A percentile compares a stretch with the other conserved stretches of the same genome.
phyloP scores from a whole-genome alignment of 2,329 filamentous ascomycete genomes.

The Aureobasidium leucospermi region DNA sequence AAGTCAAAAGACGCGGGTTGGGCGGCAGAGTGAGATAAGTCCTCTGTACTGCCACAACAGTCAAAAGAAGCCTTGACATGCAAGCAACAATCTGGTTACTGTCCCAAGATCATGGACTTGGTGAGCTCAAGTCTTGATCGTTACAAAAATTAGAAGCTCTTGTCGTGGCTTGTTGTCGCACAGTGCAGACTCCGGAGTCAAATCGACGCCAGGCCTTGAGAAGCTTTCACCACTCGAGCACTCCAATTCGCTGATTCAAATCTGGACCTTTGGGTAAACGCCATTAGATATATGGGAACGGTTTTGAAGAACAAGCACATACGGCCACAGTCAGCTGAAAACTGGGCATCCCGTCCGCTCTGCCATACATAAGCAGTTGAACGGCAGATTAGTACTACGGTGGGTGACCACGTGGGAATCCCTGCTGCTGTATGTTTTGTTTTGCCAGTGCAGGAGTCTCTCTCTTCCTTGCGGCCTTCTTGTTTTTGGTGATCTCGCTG shows the following conservation, averaged over 20 bases:
- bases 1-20: slow-evolving; percentile 1
- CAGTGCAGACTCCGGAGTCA: background rate
- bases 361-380: background rate
- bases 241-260: background rate
- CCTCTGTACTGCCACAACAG: slow-evolving; percentile 6
- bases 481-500: too few relatives aligned
- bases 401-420: background rate
- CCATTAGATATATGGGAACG: too few relatives aligned
- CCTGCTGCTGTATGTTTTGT: background rate
- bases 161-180: background rate
- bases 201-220: background rate
- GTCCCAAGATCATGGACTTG: background rate
- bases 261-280: too few relatives aligned
- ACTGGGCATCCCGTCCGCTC: background rate
- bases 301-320: background rate
- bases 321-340: slow-evolving; percentile 1
- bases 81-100: background rate
- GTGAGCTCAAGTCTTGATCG: background rate
- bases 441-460: too few relatives aligned
- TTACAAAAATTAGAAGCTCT: background rate
- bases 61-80: background rate
- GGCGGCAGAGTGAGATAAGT: slow-evolving; percentile 2
- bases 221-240: background rate
- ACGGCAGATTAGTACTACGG: background rate
- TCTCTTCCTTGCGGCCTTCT: too few relatives aligned